Evolutionary conservation across 345 rosid species (phyloP).

Genomic region (Arabidopsis thaliana): DNA sequence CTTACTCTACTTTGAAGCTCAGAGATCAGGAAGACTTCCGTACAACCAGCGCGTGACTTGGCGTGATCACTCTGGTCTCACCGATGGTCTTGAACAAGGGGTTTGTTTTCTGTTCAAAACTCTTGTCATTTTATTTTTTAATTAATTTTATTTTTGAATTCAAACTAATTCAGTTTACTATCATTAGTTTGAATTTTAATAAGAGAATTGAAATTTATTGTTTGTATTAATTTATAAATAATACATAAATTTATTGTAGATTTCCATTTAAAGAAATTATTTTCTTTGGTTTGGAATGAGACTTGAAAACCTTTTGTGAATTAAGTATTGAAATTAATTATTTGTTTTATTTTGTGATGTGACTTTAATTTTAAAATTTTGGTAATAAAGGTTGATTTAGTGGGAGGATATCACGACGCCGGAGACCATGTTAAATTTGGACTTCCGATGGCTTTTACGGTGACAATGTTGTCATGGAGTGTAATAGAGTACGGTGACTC

Average conservation of each 20-base stretch:
- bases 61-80: constrained; percentile 95
- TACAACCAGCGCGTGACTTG: constrained; percentile 83
- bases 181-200: neutral
- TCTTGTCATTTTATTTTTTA: neutral
- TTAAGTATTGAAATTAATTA: neutral
- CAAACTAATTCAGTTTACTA: neutral
- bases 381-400: constrained; percentile 75
- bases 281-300: neutral
- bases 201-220: neutral
- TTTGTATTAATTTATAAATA: neutral
- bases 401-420: constrained; percentile 96
- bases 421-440: constrained; percentile 98
- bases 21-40: constrained; percentile 89
- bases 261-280: neutral
- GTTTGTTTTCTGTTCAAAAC: constrained; percentile 50
- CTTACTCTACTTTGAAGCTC: constrained; percentile 92
- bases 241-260: neutral
- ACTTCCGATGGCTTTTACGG: constrained; percentile 95
- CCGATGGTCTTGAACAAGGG: constrained; percentile 96
- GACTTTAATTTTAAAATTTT: neutral
- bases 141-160: neutral
- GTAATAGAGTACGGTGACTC: constrained; percentile 70
- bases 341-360: neutral
- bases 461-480: constrained; percentile 93
- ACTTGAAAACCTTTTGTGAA: neutral